Base-by-base conservation (phyloP, 2,329 filamentous ascomycete genomes). In the Zasmidium citrigriseum region DNA sequence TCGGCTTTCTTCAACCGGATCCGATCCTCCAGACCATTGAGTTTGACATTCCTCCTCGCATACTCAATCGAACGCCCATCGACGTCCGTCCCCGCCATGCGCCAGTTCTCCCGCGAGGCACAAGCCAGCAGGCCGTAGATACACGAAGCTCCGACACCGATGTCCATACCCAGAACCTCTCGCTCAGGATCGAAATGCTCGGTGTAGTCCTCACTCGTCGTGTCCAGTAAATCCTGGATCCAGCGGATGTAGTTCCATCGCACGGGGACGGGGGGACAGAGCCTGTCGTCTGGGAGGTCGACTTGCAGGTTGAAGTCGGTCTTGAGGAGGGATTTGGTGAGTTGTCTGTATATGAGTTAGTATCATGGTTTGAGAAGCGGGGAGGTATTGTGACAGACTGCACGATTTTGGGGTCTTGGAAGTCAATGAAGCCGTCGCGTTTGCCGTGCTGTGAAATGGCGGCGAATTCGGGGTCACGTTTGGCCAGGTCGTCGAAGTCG, bases 81-180 rank as follows among this genome's bases (percentile, higher is more conserved):
- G 54, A 96, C 87, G 65, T 98, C 93, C 78, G 73, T 76, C 21
- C 72, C 78, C 56, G 71, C 68, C 68, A 76, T 73, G 4, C 60
- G 61, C 93, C 93, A 98, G 2, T 72, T 75, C 1, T 83, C 81
- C 0, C 90, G 82, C 59, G 89, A 84, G 0, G 80, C 74, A 66
- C 89, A 90, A 20, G 87, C 91, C 1, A 99, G 81, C 1, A 98
- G 82, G 1, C 93, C 89, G 70, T 98, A 99, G 67, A 99, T 96
- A 67, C 89, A 89, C 66, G 91, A 96, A 16, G 93, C 90, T 1
- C 95, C 95, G 1, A 92, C 96, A 44, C 95, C 95, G 61, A 83
- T 86, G 27, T 70, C 64, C 21, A 58, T 47, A 0, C 93, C 93
- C 0, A 82, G 72, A 1, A 91, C 79, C 45, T 80, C 76, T n/a